phyloP scores from a whole-genome alignment of 805 yeast genomes.

The Ogataea kodamae region DNA sequence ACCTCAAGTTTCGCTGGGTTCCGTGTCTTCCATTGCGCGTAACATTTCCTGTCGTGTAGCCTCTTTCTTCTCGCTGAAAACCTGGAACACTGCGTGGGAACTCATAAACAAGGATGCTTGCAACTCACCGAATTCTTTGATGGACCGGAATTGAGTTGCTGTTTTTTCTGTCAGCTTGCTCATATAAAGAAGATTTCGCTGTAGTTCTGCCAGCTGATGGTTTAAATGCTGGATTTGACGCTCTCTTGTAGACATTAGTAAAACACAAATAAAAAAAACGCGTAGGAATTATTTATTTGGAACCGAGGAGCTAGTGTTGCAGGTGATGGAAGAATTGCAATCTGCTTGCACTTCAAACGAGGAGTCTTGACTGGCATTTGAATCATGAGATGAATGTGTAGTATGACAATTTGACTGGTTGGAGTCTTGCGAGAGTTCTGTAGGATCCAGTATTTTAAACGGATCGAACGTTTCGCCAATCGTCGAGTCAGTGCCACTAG shows the following conservation, averaged over 20 bases:
- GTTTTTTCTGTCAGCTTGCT: slow-evolving; percentile 22
- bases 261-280: slow-evolving; percentile 4
- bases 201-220: slow-evolving; percentile 22
- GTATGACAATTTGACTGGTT: slow-evolving; percentile 14
- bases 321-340: slow-evolving; percentile 1
- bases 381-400: background rate
- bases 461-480: slow-evolving; percentile 32
- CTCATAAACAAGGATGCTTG: slow-evolving; percentile 32
- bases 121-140: slow-evolving; percentile 27
- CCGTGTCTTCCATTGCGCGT: slow-evolving; percentile 11
- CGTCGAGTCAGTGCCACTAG: slow-evolving; percentile 36
- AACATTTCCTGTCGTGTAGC: slow-evolving; percentile 15
- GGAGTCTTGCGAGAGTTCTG: slow-evolving; percentile 23
- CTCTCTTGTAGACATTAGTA: slow-evolving; percentile 18
- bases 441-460: slow-evolving; percentile 14
- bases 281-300: slow-evolving; percentile 5
- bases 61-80: slow-evolving; percentile 27
- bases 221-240: slow-evolving; percentile 21
- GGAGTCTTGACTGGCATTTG: background rate
- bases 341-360: slow-evolving; percentile 1
- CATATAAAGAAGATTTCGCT: slow-evolving; percentile 22
- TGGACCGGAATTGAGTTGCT: slow-evolving; percentile 25
- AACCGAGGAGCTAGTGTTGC: slow-evolving; percentile 2
- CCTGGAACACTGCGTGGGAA: slow-evolving; percentile 30
- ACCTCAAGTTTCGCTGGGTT: slow-evolving; percentile 1